These are phyloP conservation scores for Ogataea methanolica DNA, from an alignment of 805 yeast species.

Conservation along the genomic window DNA sequence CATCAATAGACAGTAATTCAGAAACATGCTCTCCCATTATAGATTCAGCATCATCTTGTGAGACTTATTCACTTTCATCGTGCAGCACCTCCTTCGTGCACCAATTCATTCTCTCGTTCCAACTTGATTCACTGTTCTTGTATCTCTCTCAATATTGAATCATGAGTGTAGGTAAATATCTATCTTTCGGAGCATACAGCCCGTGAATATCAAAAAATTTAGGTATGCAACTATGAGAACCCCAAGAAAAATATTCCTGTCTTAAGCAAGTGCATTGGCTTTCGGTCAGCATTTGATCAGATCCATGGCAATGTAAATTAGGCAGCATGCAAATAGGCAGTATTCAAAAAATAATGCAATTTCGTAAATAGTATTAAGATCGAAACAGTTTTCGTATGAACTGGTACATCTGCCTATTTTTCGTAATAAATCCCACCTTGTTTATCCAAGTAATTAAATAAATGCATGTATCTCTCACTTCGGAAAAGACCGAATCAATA, in stretches of 20 bases:
- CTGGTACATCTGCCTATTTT: constrained; percentile 52
- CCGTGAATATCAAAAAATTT: constrained; percentile 36
- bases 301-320: constrained; percentile 57
- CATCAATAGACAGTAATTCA: not conserved
- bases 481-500: constrained; percentile 57
- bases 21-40: not conserved
- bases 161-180: constrained; percentile 28
- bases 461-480: constrained; percentile 46
- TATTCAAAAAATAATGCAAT: constrained; percentile 39
- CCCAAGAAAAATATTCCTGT: constrained; percentile 46
- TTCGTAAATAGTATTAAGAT: constrained; percentile 24
- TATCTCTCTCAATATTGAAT: constrained; percentile 11
- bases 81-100: constrained; percentile 2
- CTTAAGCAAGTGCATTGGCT: constrained; percentile 51
- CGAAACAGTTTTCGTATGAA: constrained; percentile 30
- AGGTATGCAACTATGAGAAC: constrained; percentile 43
- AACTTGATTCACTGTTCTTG: constrained; percentile 5
- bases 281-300: constrained; percentile 37
- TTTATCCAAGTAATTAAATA: constrained; percentile 52
- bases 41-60: not conserved
- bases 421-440: constrained; percentile 66
- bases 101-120: constrained; percentile 3
- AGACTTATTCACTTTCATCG: not conserved
- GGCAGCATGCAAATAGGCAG: constrained; percentile 55
- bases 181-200: constrained; percentile 19